Evolutionary conservation across 2,329 filamentous ascomycete genomes (phyloP), one percentile per base, ranked within the genome.

Genomic region (Didymella keratinophila): DNA sequence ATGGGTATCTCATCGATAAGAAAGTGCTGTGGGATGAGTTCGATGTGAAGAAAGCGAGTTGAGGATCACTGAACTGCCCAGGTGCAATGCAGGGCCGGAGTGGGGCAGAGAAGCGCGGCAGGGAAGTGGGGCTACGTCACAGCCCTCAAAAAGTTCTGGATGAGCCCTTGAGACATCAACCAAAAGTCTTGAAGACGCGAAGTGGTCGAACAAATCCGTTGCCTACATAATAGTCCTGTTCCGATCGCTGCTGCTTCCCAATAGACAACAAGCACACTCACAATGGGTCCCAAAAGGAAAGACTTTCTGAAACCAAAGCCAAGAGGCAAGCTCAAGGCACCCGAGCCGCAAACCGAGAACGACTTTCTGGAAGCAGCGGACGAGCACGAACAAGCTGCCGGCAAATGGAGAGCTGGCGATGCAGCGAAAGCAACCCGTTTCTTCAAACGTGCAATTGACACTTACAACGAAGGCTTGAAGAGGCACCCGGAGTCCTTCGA

Each of bases 381-480:
- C 52, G 84, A 88, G 30, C 82, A 87, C 59, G 89, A 92, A 76
- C 87, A 90, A 74, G 86, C 86, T 5, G 89, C 87, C 7, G 88
- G 89, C 61, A 92, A 92, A 82, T 91, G 89, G 86, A 82, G 89
- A 48, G 88, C 84, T 36, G 89, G 89, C 21, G 89, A 92, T 72
- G 83, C 87, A 20, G 84, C 81, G 47, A 92, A 91, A 68, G 84
- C 85, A 4, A 81, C 82, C 62, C 80, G 86, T 45, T 86, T 86
- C 65, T 87, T 86, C 70, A 81, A 86, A 63, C 81, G 87, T 61
- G 89, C 89, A 12, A 83, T 91, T 51, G 83, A 89, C 50, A 81
- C 82, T 43, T 92, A 92, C 69, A 83, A 87, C 61, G 82, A 85
- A 52, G 89, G 87, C 12, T 71, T 92, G 30, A 77, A 78, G 47